Conservation (phyloP, 75 land plant species). For the Sequoiadendron giganteum region DNA sequence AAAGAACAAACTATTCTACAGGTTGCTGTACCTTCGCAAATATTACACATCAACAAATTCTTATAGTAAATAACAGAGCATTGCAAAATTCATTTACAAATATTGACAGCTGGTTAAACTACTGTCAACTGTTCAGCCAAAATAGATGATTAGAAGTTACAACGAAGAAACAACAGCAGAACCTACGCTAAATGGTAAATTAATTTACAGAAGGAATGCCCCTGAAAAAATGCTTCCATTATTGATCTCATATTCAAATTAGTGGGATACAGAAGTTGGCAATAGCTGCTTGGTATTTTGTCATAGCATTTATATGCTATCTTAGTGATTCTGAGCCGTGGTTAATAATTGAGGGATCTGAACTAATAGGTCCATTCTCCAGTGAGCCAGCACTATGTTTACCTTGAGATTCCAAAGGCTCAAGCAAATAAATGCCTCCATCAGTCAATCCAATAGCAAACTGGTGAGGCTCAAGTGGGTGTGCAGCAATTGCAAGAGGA, state of each 20-base stretch:
- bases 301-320: background rate
- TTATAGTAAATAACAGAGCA: no score
- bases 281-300: background rate
- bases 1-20: no score
- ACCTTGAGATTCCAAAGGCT: constrained; percentile 18
- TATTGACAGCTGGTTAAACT: no score
- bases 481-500: constrained; percentile 60
- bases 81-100: no score
- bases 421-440: constrained; percentile 48
- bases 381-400: constrained; percentile 39
- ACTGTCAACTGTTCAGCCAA: no score
- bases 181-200: no score
- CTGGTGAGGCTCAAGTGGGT: constrained; percentile 39
- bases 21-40: no score
- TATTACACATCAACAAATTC: no score
- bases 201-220: no score
- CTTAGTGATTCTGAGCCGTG: background rate
- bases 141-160: no score
- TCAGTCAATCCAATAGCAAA: constrained; percentile 50
- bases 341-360: background rate
- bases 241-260: background rate
- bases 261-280: background rate
- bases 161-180: no score
- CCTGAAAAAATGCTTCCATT: no score
- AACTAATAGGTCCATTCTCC: constrained; percentile 6